A percentile compares a stretch with the other conserved stretches of the same genome.
These are phyloP conservation scores for Pseudonectria buxi DNA, from an alignment of 2,329 filamentous ascomycete species.

Conservation along the genomic window DNA sequence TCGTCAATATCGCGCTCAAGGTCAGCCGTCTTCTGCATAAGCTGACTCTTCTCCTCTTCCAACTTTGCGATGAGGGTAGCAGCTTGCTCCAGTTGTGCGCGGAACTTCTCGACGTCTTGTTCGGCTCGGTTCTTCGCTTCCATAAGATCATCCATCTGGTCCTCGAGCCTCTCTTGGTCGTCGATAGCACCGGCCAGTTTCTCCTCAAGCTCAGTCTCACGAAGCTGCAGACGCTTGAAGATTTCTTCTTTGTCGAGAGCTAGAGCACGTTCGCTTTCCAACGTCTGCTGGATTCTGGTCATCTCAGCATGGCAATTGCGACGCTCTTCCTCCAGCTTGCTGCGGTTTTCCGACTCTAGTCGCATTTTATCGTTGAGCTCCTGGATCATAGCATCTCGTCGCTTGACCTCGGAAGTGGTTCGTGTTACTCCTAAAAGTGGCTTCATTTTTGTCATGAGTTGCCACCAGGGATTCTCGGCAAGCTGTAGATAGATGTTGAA, in stretches of 20 bases:
- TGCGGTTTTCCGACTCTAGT: slow-evolving; percentile 65
- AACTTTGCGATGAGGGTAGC: slow-evolving; percentile 78
- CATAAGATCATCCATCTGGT: slow-evolving; percentile 84
- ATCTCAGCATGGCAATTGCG: slow-evolving; percentile 82
- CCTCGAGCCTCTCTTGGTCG: slow-evolving; percentile 89
- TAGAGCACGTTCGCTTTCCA: slow-evolving; percentile 93
- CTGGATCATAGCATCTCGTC: slow-evolving; percentile 87
- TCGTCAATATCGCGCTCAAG: slow-evolving; percentile 67
- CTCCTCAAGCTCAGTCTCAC: slow-evolving; percentile 88
- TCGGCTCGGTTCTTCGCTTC: slow-evolving; percentile 85
- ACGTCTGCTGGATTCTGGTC: slow-evolving; percentile 80
- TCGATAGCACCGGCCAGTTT: slow-evolving; percentile 88
- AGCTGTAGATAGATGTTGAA: slow-evolving; percentile 88
- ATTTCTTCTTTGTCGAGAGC: slow-evolving; percentile 98
- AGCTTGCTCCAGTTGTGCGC: slow-evolving; percentile 84
- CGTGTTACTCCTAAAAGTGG: slow-evolving; percentile 87
- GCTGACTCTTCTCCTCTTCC: slow-evolving; percentile 76
- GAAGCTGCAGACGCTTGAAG: slow-evolving; percentile 86
- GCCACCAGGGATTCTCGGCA: slow-evolving; percentile 95
- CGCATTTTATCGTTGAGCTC: slow-evolving; percentile 79
- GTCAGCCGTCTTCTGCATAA: slow-evolving; percentile 59
- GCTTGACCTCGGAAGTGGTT: slow-evolving; percentile 89
- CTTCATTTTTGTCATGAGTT: slow-evolving; percentile 89
- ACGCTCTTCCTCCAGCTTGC: slow-evolving; percentile 83
- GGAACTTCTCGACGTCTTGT: slow-evolving; percentile 71